These are phyloP conservation scores for Teunomyces funiuensis DNA, from an alignment of 805 yeast genomes.

Conservation along the genomic window DNA sequence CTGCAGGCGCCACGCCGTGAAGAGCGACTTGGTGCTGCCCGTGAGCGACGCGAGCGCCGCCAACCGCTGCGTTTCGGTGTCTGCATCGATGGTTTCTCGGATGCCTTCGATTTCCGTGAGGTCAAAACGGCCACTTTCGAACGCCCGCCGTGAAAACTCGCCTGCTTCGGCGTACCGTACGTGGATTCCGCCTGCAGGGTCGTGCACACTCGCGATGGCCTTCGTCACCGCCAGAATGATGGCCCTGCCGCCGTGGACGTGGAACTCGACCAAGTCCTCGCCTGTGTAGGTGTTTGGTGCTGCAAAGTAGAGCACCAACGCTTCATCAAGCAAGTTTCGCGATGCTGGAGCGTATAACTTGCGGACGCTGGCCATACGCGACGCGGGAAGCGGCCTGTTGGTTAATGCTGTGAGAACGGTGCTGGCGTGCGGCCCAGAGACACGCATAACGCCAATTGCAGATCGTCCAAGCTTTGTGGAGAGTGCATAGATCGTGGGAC, in stretches of 20 bases:
- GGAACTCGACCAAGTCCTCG: slow-evolving; percentile 87
- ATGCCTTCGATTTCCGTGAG: slow-evolving; percentile 90
- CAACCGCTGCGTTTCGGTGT: slow-evolving; percentile 82
- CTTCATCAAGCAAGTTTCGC: slow-evolving; percentile 64
- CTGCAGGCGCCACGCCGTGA: slow-evolving; percentile 76
- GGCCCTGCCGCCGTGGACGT: slow-evolving; percentile 91
- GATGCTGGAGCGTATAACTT: slow-evolving; percentile 49
- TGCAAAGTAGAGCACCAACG: slow-evolving; percentile 66
- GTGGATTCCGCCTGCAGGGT: slow-evolving; percentile 33
- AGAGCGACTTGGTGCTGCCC: slow-evolving; percentile 60
- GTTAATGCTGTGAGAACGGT: slow-evolving; percentile 51
- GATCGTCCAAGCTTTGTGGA: slow-evolving; percentile 81
- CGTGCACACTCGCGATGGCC: slow-evolving; percentile 57
- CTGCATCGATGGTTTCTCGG: slow-evolving; percentile 85
- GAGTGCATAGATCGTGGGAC: slow-evolving; percentile 86
- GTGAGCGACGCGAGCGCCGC: slow-evolving; percentile 73
- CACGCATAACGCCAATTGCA: slow-evolving; percentile 82
- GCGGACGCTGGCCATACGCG: slow-evolving; percentile 58
- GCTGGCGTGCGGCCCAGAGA: slow-evolving; percentile 69
- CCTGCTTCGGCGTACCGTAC: slow-evolving; percentile 90
- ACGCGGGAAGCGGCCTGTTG: slow-evolving; percentile 36
- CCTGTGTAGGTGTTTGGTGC: slow-evolving; percentile 87
- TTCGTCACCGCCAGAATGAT: slow-evolving; percentile 66
- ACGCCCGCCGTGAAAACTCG: slow-evolving; percentile 86
- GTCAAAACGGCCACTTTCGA: slow-evolving; percentile 79